Base-by-base conservation (phyloP, 2,329 filamentous ascomycete genomes). In the Colletotrichum liriopes region DNA sequence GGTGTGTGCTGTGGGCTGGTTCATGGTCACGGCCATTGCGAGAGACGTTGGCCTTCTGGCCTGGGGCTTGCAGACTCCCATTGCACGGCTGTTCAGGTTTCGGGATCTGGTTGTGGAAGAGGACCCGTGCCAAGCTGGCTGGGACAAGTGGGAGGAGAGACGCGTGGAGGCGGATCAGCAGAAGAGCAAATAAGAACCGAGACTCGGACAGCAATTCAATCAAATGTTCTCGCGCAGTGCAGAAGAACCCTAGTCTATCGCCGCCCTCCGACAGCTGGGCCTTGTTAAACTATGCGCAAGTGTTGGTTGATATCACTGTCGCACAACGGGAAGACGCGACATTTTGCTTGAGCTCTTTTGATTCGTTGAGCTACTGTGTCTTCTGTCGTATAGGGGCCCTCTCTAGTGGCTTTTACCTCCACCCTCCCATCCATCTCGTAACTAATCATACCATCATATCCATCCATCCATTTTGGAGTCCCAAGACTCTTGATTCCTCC, bases 41-140 rank as follows among this genome's bases (percentile, higher is more conserved):
- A 88, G 96, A 74, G 85, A 88, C 74, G 85, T 84, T 6, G 95
- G 95, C 0, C 88, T 92, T 86, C 80, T 98, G 71, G 87, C 90
- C 7, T 94, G 93, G 93, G 88, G 85, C 2, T 82, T 98, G 66
- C 91, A 94, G 35, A 86, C 90, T 45, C 88, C 90, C 37, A 76
- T 93, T 5, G 89, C 90, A 3, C 88, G 89, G 78, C 87, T 91
- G 75, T 84, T 96, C 59, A 88, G 96, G 71, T 85, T 97, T 59
- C 88, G 96, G 72, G 96, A 99, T 82, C 84, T 99, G 74, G 91
- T 97, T 16, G 87, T 97, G 8, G 92, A 93, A 80, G 96, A 98
- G 83, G 96, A 98, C 82, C 83, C 98, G 76, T 92, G 92, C 43
- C 94, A 98, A 84, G 93, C 95, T 52, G 96, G 96, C 2, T 99